Percentiles rank a stretch among this genome's conserved stretches.
phyloP scores from a whole-genome alignment of 352 stramenopile genomes.

The Pythium volutum region DNA sequence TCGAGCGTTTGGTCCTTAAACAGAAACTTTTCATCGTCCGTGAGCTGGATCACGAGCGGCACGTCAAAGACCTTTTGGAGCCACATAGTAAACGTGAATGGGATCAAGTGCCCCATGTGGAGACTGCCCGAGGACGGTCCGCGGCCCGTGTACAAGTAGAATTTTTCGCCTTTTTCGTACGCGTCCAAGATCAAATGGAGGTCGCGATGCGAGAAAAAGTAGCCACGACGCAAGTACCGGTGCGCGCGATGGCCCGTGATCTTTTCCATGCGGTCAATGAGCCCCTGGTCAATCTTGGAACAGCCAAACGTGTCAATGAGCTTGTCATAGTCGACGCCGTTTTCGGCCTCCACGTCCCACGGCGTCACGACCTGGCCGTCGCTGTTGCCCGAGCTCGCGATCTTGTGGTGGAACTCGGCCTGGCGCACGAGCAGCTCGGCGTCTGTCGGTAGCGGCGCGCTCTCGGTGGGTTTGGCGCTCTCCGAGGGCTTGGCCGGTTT shows the following conservation, averaged over 20 bases:
- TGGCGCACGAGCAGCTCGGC: slow-evolving; percentile 68
- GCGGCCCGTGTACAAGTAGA: slow-evolving; percentile 99
- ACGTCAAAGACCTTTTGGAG: slow-evolving; percentile 98
- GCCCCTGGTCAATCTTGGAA: slow-evolving; percentile 89
- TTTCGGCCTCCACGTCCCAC: slow-evolving; percentile 93
- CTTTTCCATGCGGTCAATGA: slow-evolving; percentile 95
- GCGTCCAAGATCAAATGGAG: slow-evolving; percentile 94
- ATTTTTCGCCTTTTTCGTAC: slow-evolving; percentile 95
- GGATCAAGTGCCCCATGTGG: slow-evolving; percentile 99
- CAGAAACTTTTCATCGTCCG: slow-evolving; percentile 99
- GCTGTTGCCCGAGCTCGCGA: slow-evolving; percentile 43
- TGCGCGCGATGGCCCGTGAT: slow-evolving; percentile 94
- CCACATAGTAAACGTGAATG: slow-evolving; percentile 99
- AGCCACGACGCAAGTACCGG: slow-evolving; percentile 96
- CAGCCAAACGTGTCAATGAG: slow-evolving; percentile 98
- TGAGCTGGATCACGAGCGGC: slow-evolving; percentile 99
- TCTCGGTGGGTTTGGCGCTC: slow-evolving; percentile 66
- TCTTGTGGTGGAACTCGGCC: slow-evolving; percentile 68
- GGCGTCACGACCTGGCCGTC: slow-evolving; percentile 88
- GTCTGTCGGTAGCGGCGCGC: slow-evolving; percentile 51
- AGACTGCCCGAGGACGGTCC: slow-evolving; percentile 96
- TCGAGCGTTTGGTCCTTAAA: slow-evolving; percentile 97
- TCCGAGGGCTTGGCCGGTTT: slow-evolving; percentile 59
- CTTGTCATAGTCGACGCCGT: slow-evolving; percentile 99
- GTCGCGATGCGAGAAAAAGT: slow-evolving; percentile 99